phyloP scores from a whole-genome alignment of 371 early-diverging fungal genomes.

The Rhizopus sp. region DNA sequence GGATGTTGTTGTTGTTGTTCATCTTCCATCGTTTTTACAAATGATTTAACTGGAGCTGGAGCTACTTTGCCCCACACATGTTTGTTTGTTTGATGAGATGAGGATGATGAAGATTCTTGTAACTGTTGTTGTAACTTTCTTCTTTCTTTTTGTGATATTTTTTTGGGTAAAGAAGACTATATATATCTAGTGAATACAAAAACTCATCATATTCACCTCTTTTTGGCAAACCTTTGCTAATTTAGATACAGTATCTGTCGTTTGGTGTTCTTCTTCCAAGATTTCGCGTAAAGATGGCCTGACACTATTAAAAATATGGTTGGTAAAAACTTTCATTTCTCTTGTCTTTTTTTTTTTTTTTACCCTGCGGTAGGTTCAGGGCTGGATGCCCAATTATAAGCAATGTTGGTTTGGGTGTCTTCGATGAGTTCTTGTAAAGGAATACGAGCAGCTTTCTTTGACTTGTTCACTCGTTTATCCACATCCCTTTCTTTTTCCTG shows the following conservation, averaged over 20 bases:
- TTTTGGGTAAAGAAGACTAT: constrained; percentile 29
- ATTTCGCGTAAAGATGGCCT: constrained; percentile 38
- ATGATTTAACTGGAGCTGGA: constrained; percentile 2
- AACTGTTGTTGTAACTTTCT: constrained; percentile 31
- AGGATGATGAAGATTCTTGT: constrained; percentile 24
- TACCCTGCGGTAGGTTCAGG: background rate
- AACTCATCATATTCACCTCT: background rate
- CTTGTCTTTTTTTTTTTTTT: background rate
- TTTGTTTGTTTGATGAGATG: constrained; percentile 16
- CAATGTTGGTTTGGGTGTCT: background rate
- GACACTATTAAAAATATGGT: background rate
- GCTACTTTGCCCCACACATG: constrained; percentile 47
- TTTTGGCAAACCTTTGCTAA: constrained; percentile 18
- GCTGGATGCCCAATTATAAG: background rate
- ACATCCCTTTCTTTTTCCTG: constrained; percentile 7
- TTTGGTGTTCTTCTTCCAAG: constrained; percentile 29
- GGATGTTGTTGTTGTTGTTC: too few relatives aligned
- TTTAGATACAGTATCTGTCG: background rate
- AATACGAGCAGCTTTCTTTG: constrained; percentile 6
- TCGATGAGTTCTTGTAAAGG: constrained; percentile 2
- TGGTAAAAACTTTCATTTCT: background rate
- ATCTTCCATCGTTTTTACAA: constrained; percentile 7
- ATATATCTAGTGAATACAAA: background rate
- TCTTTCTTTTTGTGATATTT: constrained; percentile 51
- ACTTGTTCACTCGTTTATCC: constrained; percentile 2